These are phyloP conservation scores for Aspergillus asperescens DNA, from an alignment of 495 filamentous ascomycete genomes.

Conservation along the genomic window DNA sequence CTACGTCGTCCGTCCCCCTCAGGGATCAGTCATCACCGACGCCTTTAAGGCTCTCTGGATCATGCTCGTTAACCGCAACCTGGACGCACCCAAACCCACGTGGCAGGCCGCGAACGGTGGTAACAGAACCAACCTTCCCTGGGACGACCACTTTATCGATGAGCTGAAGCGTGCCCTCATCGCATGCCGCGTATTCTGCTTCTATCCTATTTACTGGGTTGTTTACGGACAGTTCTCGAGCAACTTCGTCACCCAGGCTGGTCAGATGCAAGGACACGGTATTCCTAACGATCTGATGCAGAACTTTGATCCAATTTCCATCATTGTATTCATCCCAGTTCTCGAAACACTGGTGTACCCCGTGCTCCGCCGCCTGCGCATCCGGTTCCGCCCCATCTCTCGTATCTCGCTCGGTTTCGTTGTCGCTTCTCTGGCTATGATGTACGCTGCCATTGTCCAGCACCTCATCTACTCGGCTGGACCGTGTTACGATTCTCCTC, in stretches of 20 bases:
- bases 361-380: conserved; percentile 53
- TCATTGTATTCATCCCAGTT: conserved; percentile 67
- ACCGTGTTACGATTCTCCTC: conserved; percentile 43
- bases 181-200: conserved; percentile 57
- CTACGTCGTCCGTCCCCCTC: conserved; percentile 59
- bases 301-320: conserved; percentile 71
- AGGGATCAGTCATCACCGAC: conserved; percentile 57
- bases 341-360: conserved; percentile 67
- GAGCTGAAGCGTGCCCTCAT: conserved; percentile 55
- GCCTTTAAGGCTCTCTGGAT: conserved; percentile 58
- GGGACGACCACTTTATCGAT: conserved; percentile 61
- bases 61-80: conserved; percentile 48
- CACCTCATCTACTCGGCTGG: conserved; percentile 61
- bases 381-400: conserved; percentile 65
- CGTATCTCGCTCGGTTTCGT: conserved; percentile 71
- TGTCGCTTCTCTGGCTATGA: conserved; percentile 59
- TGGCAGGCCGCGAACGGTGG: conserved; percentile 47
- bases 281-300: conserved; percentile 69
- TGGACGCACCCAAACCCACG: conserved; percentile 57
- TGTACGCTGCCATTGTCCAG: conserved; percentile 64
- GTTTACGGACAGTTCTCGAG: conserved; percentile 54
- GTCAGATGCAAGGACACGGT: conserved; percentile 50
- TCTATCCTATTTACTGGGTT: conserved; percentile 59
- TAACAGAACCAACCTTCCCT: conserved; percentile 33
- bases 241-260: conserved; percentile 56